Base-by-base conservation (phyloP, 2,329 filamentous ascomycete genomes). In the Sporothrix brunneoviolacea region DNA sequence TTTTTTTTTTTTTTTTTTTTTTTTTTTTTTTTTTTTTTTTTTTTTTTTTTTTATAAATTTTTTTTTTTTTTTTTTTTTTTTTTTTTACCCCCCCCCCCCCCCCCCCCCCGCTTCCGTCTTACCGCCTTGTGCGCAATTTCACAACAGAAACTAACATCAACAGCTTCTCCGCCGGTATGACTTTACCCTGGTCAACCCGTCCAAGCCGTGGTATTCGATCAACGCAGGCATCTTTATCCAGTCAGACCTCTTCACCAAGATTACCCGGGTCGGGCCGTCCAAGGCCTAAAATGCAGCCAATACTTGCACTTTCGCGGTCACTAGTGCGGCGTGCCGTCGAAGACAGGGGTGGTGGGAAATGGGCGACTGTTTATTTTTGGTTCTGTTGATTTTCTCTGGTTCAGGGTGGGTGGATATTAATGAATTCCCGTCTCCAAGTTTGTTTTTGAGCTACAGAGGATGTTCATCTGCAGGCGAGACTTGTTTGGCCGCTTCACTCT, bases 201-300 rank as follows among this genome's bases (percentile, higher is more conserved):
- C 52, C 9, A 48, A 55, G 33, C 60, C 60, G 22, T 59, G 58
- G 60, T 51, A 55, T 22, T 60, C 60, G 18, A 53, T 54, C 47
- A 58, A 51, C 22, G 60, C 60, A n/a, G 60, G 60, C 36, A 61
- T 62, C 46, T 61, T 61, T 40, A 58, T 61, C 51, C 60, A 62
- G 55, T 61, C 59, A 21, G 56, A 56, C n/a, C 54, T 62, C 15
- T 54, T 52, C 18, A 58, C 59, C 39, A 63, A 61, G 52, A 57
- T 64, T 18, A 63, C 57, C 30, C 55, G 59, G 36, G 52, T 46
- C 22, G 53, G 41, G 42, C n/a, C 18, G 21, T 12, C 9, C 5
- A 28, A 28, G 18, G 48, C 24, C 4, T 28, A 18, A 30, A 13
- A 10, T 5, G 16, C 15, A 7, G 35, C 35, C 12, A 4, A 37